Base-by-base conservation (phyloP, 108 stramenopile species). In the Pelagomonas calceolata region DNA sequence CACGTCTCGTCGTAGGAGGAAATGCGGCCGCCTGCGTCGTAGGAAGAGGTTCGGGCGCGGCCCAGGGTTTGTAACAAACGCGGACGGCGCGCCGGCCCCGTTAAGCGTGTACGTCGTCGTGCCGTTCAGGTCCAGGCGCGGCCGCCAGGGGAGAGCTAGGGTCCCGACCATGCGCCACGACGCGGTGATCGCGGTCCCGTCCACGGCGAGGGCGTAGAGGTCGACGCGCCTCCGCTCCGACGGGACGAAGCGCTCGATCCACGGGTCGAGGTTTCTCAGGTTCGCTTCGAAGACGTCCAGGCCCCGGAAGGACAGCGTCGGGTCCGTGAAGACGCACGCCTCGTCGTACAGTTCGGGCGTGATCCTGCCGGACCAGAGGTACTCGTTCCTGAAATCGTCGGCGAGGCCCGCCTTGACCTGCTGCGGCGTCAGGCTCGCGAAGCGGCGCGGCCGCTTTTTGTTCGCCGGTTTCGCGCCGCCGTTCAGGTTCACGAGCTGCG, bases 321-420 rank as follows among this genome's bases (percentile, higher is more conserved):
- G 76, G 69, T 76, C 76, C 4, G 76, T 76, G 60, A 76, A 76
- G 46, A 35, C 70, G 76, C 76, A 76, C 34, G 70, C 69, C 35
- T 76, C 76, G 69, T 76, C 65, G 65, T 65, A 65, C 32, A 65
- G 31, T 32, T 65, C 65, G 26, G 32, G 31, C 65, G 65, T 33
- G 65, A 65, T 65, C 31, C 33, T 33, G 10, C 65, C 65, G 65
- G 15, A 10, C 32, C 31, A 65, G 5, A 65, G 31, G 65, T 65
- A 65, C 33, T 33, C 65, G 31, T 65, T 26, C 32, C 30, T 16
- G 29, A 65, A 32, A 32, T 65, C 65, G 32, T 0, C 65, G 15
- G 18, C 7, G 33, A 65, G 65, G 51, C 51, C 51, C 51, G 18
- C 51, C 21, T 26, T 26, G 7, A 60, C 21, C 51, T 4, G 21